These are phyloP conservation scores for Cyclostephanos tholiformis DNA, from an alignment of 108 stramenopile species.

Conservation along the genomic window DNA sequence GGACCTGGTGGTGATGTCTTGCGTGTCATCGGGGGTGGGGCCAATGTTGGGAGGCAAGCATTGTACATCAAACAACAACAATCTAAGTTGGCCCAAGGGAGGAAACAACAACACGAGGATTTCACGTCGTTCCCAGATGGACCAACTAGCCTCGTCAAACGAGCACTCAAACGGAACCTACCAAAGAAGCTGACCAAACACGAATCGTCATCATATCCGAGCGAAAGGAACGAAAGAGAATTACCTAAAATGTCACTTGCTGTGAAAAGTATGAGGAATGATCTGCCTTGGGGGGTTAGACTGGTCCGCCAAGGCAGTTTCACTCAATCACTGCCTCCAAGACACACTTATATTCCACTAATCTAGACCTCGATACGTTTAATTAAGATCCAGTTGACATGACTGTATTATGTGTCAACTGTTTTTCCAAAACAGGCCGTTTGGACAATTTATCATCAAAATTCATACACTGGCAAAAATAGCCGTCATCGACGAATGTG, in stretches of 20 bases:
- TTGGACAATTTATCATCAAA: too few species aligned
- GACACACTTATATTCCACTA: constrained; percentile 17
- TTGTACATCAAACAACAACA: constrained; percentile 68
- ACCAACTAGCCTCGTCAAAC: constrained; percentile 32
- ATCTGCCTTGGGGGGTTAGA: constrained; percentile 18
- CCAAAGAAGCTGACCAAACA: constrained; percentile 4
- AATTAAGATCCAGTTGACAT: too few species aligned
- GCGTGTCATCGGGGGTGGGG: constrained; percentile 77
- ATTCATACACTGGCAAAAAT: too few species aligned
- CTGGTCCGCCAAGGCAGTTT: constrained; percentile 29
- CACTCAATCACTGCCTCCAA: constrained; percentile 15
- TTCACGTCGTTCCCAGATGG: constrained; percentile 11
- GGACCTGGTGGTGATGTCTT: constrained; percentile 80
- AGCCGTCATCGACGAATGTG: not conserved
- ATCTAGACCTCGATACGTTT: constrained; percentile 7
- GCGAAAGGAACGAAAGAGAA: constrained; percentile 15
- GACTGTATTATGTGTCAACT: too few species aligned
- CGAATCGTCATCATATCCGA: not conserved
- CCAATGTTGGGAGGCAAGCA: constrained; percentile 73
- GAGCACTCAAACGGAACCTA: constrained; percentile 45
- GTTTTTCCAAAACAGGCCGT: too few species aligned
- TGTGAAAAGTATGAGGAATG: not conserved
- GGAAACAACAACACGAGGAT: not conserved
- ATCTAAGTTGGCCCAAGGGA: constrained; percentile 20
- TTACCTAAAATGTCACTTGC: constrained; percentile 43